Evolutionary conservation across 768 basidiomycete species (phyloP), one percentile per base, ranked within the genome.

Genomic region (Stropharia rugosoannulata): DNA sequence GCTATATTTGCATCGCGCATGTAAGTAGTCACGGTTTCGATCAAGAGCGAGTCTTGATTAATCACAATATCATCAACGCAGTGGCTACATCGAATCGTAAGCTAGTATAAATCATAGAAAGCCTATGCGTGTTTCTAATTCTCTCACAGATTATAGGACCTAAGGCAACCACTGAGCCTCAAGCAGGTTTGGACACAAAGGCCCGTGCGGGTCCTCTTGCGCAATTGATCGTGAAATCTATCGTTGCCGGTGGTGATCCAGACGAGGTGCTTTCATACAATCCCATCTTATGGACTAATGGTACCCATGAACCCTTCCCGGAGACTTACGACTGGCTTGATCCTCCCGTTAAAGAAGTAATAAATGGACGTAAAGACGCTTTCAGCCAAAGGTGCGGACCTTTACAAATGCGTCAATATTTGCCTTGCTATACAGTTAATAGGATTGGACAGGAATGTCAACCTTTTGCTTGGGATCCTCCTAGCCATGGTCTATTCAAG

Each of bases 1-100:
- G 81, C 12, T 85, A 77, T 68, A 82, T 85, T 55, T 85, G 84
- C 64, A 73, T 81, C 40, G 82, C 83, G 10, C 80, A 83, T 66
- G 82, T 83, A 62, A 67, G 82, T 57, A 4, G 39, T 27, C 13
- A 11, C 11, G 13, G 6, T 39, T 15, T 18, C 16, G 11, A 42
- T 18, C 32, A 19, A 8, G 16, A 54, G 22, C 45, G 22, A 22
- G 22, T 12, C 22, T 27, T 27, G 25, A 15, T 27, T 46, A 49
- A 32, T 51, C 18, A 32, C 44, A 56, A 56, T 8, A 32, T 54
- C 38, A 36, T 29, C 55, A 39, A 19, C 35, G 57, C 27, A 79
- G 76, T 80, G 74, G 75, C 70, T 80, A 36, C 78, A 77, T 60
- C 74, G 76, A 29, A 73, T 80, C 46, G 77, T 74, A 59, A 59